Percentiles rank a stretch among this genome's conserved stretches.
Conservation (phyloP, 192 early-diverging fungal genomes). For the Podila horticola region DNA sequence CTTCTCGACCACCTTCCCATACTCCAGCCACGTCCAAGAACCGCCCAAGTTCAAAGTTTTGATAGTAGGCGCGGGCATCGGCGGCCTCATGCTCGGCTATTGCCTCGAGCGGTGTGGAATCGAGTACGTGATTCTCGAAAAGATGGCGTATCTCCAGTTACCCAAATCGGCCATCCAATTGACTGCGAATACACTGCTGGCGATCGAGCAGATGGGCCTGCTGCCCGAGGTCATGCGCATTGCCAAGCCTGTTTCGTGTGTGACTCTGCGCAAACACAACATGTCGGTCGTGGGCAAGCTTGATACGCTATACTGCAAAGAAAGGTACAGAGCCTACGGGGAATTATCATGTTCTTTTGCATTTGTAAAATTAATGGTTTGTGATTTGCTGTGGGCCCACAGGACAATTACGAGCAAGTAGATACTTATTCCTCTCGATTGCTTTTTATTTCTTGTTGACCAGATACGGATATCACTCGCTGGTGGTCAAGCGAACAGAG, state of each 20-base stretch:
- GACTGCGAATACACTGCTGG: conserved; percentile 13
- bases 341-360: too few species aligned
- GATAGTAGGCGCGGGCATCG: conserved; percentile 15
- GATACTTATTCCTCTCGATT: not conserved
- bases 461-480: conserved; percentile 9
- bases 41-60: conserved; percentile 6
- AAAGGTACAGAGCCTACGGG: conserved; percentile 7
- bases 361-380: too few species aligned
- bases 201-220: conserved; percentile 13
- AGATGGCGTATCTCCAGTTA: not conserved
- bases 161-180: conserved; percentile 12
- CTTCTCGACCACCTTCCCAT: not conserved
- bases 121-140: conserved; percentile 11
- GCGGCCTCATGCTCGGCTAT: conserved; percentile 15
- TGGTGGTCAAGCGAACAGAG: conserved; percentile 10
- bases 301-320: conserved; percentile 4
- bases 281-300: conserved; percentile 12
- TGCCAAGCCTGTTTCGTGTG: conserved; percentile 14
- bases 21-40: conserved; percentile 2
- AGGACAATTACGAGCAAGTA: too few species aligned
- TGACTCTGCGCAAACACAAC: conserved; percentile 10
- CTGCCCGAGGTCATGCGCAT: conserved; percentile 11
- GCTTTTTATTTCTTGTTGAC: not conserved
- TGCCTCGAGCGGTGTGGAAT: conserved; percentile 15
- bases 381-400: too few species aligned